These are phyloP conservation scores for Plenodomus lindquistii DNA, from an alignment of 2,329 filamentous ascomycete species.

Conservation along the genomic window DNA sequence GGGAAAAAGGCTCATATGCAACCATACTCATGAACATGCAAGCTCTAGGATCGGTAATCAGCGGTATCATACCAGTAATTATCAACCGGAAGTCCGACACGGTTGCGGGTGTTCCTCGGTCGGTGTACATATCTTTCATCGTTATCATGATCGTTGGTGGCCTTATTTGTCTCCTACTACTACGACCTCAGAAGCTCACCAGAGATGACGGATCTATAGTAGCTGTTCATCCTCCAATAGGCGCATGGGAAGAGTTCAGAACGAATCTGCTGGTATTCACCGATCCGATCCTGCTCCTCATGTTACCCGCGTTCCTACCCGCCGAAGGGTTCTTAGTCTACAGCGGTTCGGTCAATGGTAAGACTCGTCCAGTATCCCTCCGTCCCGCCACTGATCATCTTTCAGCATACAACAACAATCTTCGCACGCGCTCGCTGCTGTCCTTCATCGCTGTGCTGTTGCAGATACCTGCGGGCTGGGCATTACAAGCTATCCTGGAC, in stretches of 20 bases:
- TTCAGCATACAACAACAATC: slow-evolving; percentile 33
- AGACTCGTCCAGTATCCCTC: neutral
- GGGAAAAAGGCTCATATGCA: slow-evolving; percentile 33
- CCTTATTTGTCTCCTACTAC: slow-evolving; percentile 25
- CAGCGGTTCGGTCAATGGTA: slow-evolving; percentile 39
- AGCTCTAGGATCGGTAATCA: slow-evolving; percentile 32
- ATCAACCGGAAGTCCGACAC: slow-evolving; percentile 35
- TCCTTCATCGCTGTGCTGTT: slow-evolving; percentile 35
- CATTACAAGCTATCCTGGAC: slow-evolving; percentile 33
- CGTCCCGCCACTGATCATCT: neutral
- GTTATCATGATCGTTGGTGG: slow-evolving; percentile 34
- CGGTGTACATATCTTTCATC: slow-evolving; percentile 38
- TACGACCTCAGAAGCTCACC: slow-evolving; percentile 33
- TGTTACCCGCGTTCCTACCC: slow-evolving; percentile 36
- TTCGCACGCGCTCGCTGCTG: slow-evolving; percentile 30
- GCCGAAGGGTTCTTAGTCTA: slow-evolving; percentile 36
- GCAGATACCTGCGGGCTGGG: slow-evolving; percentile 38
- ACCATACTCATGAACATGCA: slow-evolving; percentile 40
- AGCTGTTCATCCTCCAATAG: slow-evolving; percentile 29
- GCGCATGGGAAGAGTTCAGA: slow-evolving; percentile 31
- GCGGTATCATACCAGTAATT: slow-evolving; percentile 37
- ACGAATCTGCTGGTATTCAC: slow-evolving; percentile 32
- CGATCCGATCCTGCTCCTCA: slow-evolving; percentile 32
- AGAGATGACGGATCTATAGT: slow-evolving; percentile 36
- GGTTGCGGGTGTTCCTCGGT: slow-evolving; percentile 31